These are phyloP conservation scores for Leccinum arenicola DNA, from an alignment of 768 basidiomycete genomes.

Conservation along the genomic window DNA sequence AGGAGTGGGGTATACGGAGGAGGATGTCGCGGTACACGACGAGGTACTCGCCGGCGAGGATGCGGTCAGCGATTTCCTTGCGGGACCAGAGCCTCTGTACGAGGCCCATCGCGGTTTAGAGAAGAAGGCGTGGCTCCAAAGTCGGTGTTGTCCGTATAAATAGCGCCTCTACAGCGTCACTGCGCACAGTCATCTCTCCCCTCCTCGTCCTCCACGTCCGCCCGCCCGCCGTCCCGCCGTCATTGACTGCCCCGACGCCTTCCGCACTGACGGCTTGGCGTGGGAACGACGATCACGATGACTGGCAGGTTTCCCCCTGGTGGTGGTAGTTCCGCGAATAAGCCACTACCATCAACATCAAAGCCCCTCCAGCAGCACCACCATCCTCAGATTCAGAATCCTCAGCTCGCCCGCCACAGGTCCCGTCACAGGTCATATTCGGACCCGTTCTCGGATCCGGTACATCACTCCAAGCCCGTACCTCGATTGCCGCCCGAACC, in stretches of 20 bases:
- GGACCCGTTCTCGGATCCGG: conserved; percentile 52
- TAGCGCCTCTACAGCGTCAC: conserved; percentile 8
- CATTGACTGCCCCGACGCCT: conserved; percentile 10
- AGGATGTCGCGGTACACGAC: conserved; percentile 68
- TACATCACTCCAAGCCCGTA: conserved; percentile 26
- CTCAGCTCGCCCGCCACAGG: conserved; percentile 24
- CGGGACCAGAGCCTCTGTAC: conserved; percentile 39
- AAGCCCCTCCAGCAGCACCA: background rate
- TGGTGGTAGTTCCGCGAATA: conserved; percentile 19
- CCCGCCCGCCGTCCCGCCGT: conserved; percentile 7
- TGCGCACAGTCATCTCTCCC: conserved; percentile 7
- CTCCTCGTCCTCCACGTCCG: conserved; percentile 3
- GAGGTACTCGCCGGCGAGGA: conserved; percentile 73
- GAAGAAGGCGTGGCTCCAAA: background rate
- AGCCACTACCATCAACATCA: conserved; percentile 24
- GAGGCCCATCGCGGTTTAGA: conserved; percentile 28
- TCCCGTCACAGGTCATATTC: conserved; percentile 45
- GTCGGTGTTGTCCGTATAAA: conserved; percentile 22
- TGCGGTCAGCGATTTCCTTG: conserved; percentile 61
- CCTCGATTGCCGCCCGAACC: conserved; percentile 43
- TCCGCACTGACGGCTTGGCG: conserved; percentile 11
- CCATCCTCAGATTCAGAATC: conserved; percentile 18
- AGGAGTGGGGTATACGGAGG: conserved; percentile 63
- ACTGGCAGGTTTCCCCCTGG: background rate
- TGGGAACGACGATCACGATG: conserved; percentile 26